Percentiles rank a stretch among this genome's conserved stretches.
These are phyloP conservation scores for Albugo laibachii DNA, from an alignment of 352 stramenopile species.

Conservation along the genomic window DNA sequence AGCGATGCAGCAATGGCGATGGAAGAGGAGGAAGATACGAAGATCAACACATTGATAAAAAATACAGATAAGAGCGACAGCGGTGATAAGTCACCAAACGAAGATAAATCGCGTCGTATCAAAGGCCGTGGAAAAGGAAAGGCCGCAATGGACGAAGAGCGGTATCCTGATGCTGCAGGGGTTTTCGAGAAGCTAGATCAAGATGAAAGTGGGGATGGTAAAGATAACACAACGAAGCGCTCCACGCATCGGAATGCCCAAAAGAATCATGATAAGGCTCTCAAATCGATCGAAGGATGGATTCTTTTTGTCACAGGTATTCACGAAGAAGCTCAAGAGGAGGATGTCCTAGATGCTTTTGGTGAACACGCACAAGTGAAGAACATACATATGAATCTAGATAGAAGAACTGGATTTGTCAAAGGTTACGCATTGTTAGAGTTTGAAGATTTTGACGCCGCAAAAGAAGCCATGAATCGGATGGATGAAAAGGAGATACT, in stretches of 20 bases:
- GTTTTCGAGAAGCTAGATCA: conserved; percentile 61
- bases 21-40: conserved; percentile 42
- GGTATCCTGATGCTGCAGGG: conserved; percentile 45
- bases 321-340: conserved; percentile 91
- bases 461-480: conserved; percentile 78
- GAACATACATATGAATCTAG: conserved; percentile 91
- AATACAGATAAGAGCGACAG: background rate
- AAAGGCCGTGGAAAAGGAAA: conserved; percentile 47
- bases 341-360: conserved; percentile 91
- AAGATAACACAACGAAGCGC: conserved; percentile 3
- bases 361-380: conserved; percentile 89
- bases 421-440: conserved; percentile 93
- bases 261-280: conserved; percentile 24
- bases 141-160: conserved; percentile 48
- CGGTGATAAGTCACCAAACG: conserved; percentile 7
- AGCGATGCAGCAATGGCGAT: conserved; percentile 71
- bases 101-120: conserved; percentile 9
- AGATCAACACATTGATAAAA: background rate
- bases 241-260: background rate
- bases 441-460: conserved; percentile 83
- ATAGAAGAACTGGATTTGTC: conserved; percentile 88
- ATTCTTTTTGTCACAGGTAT: conserved; percentile 90
- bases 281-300: conserved; percentile 90
- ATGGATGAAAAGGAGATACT: conserved; percentile 87
- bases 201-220: conserved; percentile 1